A percentile compares a stretch with the other conserved stretches of the same genome.
Evolutionary conservation across 225 moss, liverwort and hornwort genomes (phyloP).

Genomic region (Thuidium tamariscinum): DNA sequence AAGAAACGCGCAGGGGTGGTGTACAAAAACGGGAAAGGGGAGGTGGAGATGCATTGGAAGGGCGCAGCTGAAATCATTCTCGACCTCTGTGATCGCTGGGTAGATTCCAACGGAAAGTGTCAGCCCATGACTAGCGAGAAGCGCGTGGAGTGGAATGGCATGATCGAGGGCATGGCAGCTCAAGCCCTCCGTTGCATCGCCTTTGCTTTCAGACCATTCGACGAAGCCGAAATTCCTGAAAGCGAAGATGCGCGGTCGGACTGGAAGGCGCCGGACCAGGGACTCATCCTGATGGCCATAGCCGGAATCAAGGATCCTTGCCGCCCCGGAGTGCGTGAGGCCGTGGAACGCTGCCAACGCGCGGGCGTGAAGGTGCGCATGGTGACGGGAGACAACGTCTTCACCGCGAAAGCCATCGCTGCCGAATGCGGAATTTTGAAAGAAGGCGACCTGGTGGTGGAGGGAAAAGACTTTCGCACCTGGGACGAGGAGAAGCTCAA

Average conservation of each 20-base stretch:
- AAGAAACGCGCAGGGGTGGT: slow-evolving; percentile 44
- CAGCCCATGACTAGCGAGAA: slow-evolving; percentile 5
- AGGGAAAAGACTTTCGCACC: slow-evolving; percentile 20
- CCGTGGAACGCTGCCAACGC: slow-evolving; percentile 18
- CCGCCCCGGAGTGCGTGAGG: slow-evolving; percentile 16
- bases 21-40: background rate
- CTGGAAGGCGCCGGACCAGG: slow-evolving; percentile 1
- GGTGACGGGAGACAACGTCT: slow-evolving; percentile 51
- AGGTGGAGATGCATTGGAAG: slow-evolving; percentile 32
- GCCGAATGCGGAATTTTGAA: slow-evolving; percentile 28
- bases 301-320: slow-evolving; percentile 47
- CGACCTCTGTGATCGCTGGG: slow-evolving; percentile 13
- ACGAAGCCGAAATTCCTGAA: background rate
- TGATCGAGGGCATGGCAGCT: slow-evolving; percentile 35
- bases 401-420: slow-evolving; percentile 42
- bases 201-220: slow-evolving; percentile 7
- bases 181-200: slow-evolving; percentile 36
- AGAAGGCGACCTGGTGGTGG: slow-evolving; percentile 12
- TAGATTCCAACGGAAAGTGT: background rate
- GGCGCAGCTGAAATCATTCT: slow-evolving; percentile 45
- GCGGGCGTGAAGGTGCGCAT: slow-evolving; percentile 51
- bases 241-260: slow-evolving; percentile 5
- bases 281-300: slow-evolving; percentile 21
- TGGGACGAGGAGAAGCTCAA: slow-evolving; percentile 15
- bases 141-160: background rate